Evolutionary conservation across 1,139 yeast species (phyloP), one percentile per base, ranked within the genome.

Genomic region (Geotrichum australiense): DNA sequence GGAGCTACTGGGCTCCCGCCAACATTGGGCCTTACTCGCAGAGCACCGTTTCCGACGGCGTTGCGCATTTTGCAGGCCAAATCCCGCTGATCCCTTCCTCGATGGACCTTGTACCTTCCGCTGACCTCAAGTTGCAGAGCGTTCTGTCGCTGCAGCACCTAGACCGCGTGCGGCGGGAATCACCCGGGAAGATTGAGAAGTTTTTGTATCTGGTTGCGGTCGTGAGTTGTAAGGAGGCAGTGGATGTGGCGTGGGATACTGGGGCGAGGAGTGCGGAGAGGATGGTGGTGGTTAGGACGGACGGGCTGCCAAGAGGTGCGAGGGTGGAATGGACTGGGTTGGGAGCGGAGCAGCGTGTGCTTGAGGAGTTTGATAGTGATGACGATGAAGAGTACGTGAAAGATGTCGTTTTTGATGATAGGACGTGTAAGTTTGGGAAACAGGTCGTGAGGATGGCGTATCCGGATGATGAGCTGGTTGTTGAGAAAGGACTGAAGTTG

Each of bases 21-120:
- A 91, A 91, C 53, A 91, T 91, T 43, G 98, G 98, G 0, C 98
- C 98, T 0, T 91, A 91, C 58, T 89, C 98, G 0, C 98, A 91
- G 61, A 75, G 91, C 0, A 74, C 79, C 10, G 66, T 76, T 39
- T 73, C 59, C 5, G 64, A 63, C 14, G 69, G 72, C 23, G 61
- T 76, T 5, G 78, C 83, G 0, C 73, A 76, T 32, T 63, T 87
- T n/a, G 85, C 96, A 32, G 98, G 98, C 0, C 97, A 91, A 62
- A 89, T 91, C 30, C 94, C 96, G 1, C 66, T 91, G 36, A 58
- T 81, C 2, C 97, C 98, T 0, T 61, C 75, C 0, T 62, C 75
- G 3, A 83, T 89, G 91, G 51, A 57, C 2, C 50, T 67, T 23
- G 43, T 41, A 12, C 2, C 47, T 26, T 28, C 32, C 2, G 32